Evolutionary conservation across 2,329 filamentous ascomycete species (phyloP).

Genomic region (Pezicula rhizophila): DNA sequence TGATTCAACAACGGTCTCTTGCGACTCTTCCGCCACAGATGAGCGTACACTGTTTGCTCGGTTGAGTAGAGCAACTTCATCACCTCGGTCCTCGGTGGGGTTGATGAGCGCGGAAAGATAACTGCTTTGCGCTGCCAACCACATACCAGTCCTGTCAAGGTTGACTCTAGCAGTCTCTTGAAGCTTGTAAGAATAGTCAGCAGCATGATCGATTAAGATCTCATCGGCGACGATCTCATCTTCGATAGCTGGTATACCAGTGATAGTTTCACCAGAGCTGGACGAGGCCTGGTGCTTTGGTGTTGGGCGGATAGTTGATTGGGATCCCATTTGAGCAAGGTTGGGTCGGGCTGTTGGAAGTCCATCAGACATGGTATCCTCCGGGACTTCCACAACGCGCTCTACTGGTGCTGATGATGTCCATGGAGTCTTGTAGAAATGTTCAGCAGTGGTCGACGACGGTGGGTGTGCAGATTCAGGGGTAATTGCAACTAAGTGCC

Average conservation of each 20-base stretch:
- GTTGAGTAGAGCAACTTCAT: conserved; percentile 25
- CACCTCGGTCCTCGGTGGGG: conserved; percentile 38
- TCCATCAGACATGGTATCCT: conserved; percentile 47
- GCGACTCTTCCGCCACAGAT: background rate
- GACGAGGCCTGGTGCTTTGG: conserved; percentile 25
- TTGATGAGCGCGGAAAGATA: conserved; percentile 66
- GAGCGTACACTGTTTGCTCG: conserved; percentile 18
- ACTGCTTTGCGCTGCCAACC: conserved; percentile 75
- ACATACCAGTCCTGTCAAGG: conserved; percentile 76
- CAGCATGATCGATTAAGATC: conserved; percentile 66
- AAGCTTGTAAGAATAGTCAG: conserved; percentile 69
- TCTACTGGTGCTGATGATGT: conserved; percentile 49
- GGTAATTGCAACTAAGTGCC: conserved; percentile 58
- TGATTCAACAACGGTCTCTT: conserved; percentile 24
- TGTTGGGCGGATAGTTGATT: conserved; percentile 18
- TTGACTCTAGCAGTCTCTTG: conserved; percentile 65
- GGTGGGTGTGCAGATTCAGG: conserved; percentile 55
- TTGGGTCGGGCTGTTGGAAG: conserved; percentile 60
- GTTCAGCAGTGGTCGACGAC: conserved; percentile 84
- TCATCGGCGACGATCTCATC: conserved; percentile 55
- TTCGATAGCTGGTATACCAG: conserved; percentile 22
- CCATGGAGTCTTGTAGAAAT: conserved; percentile 87
- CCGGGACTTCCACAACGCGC: conserved; percentile 56
- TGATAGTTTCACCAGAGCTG: conserved; percentile 32
- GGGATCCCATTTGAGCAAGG: conserved; percentile 34